These are phyloP conservation scores for Aspergillus sp. DNA, from an alignment of 2,329 filamentous ascomycete genomes.

Conservation along the genomic window DNA sequence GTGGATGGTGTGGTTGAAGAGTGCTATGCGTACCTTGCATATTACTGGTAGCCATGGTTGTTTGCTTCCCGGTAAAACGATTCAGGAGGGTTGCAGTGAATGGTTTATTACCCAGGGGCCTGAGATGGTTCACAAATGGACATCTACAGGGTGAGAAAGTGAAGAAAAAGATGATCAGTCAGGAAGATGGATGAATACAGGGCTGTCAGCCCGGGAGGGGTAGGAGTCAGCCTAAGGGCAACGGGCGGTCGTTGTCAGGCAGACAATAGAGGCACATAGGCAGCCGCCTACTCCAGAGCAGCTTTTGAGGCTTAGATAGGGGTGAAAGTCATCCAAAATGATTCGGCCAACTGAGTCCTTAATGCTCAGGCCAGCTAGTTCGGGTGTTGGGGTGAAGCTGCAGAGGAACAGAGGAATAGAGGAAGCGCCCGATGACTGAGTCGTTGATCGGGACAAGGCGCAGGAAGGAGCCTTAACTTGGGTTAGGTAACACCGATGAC, in stretches of 20 bases:
- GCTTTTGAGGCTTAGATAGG: neutral
- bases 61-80: neutral
- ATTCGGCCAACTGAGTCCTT: neutral
- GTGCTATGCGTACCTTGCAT: slow-evolving; percentile 22
- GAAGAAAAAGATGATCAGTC: neutral
- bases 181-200: slow-evolving; percentile 1
- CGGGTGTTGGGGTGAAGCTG: neutral
- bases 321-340: neutral
- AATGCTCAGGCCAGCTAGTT: neutral
- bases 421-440: slow-evolving; percentile 1
- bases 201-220: slow-evolving; percentile 15
- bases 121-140: neutral
- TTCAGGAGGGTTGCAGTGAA: neutral
- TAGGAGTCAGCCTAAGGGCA: slow-evolving; percentile 22
- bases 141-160: neutral
- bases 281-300: neutral
- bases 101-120: neutral
- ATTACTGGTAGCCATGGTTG: slow-evolving; percentile 22
- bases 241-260: slow-evolving; percentile 17
- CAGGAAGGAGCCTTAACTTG: slow-evolving; percentile 3
- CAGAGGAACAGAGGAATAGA: neutral
- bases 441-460: neutral
- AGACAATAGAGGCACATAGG: slow-evolving; percentile 11
- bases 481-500: neutral
- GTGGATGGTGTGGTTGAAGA: neutral